phyloP scores from a whole-genome alignment of 768 basidiomycete genomes.

The Cystobasidium tubakii region DNA sequence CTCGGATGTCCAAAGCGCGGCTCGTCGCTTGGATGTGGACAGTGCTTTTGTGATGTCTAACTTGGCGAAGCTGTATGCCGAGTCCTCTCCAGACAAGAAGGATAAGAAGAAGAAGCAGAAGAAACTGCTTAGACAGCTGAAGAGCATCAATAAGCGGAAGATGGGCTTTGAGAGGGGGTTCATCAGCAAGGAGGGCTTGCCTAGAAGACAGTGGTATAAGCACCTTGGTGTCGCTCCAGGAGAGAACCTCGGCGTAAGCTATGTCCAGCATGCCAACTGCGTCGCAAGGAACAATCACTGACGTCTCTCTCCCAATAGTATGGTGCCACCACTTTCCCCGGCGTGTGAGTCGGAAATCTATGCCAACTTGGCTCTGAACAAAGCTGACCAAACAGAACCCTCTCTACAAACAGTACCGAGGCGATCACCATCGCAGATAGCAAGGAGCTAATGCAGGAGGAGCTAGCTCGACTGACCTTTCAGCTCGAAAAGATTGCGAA shows the following conservation, averaged over 20 bases:
- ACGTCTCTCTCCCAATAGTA: slow-evolving; percentile 7
- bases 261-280: slow-evolving; percentile 56
- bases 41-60: not conserved
- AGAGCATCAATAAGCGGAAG: slow-evolving; percentile 55
- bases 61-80: not conserved
- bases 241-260: slow-evolving; percentile 32
- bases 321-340: slow-evolving; percentile 78
- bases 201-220: slow-evolving; percentile 73
- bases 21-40: slow-evolving; percentile 22
- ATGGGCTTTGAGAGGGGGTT: slow-evolving; percentile 57
- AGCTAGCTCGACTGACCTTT: slow-evolving; percentile 49
- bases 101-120: not conserved
- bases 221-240: slow-evolving; percentile 82
- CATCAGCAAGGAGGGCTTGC: slow-evolving; percentile 69
- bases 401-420: slow-evolving; percentile 56
- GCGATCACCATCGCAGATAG: slow-evolving; percentile 67
- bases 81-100: not conserved
- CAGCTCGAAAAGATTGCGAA: slow-evolving; percentile 15
- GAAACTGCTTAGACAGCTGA: slow-evolving; percentile 47
- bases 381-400: no score
- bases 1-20: slow-evolving; percentile 28
- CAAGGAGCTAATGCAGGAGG: slow-evolving; percentile 58
- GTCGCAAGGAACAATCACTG: not conserved
- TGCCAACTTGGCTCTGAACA: no score
- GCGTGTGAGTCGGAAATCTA: slow-evolving; percentile 17